Percentiles rank a stretch among this genome's conserved stretches.
phyloP scores from a whole-genome alignment of 2,329 filamentous ascomycete genomes.

The Penicillium sp. region DNA sequence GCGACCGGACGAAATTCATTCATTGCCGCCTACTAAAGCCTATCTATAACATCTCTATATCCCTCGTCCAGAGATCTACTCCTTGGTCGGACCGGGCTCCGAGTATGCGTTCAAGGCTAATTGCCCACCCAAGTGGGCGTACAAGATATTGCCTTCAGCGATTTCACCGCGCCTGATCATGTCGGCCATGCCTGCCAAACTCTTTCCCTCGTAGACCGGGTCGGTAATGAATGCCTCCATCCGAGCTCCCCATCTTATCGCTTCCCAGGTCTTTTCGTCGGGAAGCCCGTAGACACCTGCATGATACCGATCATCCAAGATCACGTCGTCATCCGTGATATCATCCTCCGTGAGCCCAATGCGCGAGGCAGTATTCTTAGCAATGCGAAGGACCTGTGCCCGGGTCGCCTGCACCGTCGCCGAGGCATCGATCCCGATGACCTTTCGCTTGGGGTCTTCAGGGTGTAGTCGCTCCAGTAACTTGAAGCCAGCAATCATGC shows the following conservation, averaged over 20 bases:
- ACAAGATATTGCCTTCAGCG: constrained; percentile 63
- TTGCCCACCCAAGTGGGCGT: constrained; percentile 70
- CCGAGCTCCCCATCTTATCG: constrained; percentile 65
- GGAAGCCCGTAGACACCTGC: constrained; percentile 67
- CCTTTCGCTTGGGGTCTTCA: constrained; percentile 45
- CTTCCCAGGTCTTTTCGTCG: constrained; percentile 62
- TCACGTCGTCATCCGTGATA: constrained; percentile 61
- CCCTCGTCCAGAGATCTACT: not conserved
- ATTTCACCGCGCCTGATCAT: constrained; percentile 64
- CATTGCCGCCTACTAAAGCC: too few species aligned
- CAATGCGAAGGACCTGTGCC: constrained; percentile 65
- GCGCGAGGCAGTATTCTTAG: constrained; percentile 59
- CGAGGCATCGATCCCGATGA: constrained; percentile 67
- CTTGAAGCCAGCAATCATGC: constrained; percentile 72
- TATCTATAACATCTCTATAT: too few species aligned
- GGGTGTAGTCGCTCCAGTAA: constrained; percentile 52
- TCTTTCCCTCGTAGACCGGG: constrained; percentile 75
- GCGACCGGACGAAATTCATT: too few species aligned
- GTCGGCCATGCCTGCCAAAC: constrained; percentile 68
- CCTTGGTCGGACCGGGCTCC: constrained; percentile 31
- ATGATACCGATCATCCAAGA: constrained; percentile 65
- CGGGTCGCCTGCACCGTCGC: constrained; percentile 60
- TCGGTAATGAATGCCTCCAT: constrained; percentile 74
- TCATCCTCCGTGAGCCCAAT: constrained; percentile 61
- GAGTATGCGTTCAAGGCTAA: constrained; percentile 68